A percentile compares a stretch with the other conserved stretches of the same genome.
phyloP scores from a whole-genome alignment of 2,329 filamentous ascomycete genomes.

The Clarireedia hainanense region DNA sequence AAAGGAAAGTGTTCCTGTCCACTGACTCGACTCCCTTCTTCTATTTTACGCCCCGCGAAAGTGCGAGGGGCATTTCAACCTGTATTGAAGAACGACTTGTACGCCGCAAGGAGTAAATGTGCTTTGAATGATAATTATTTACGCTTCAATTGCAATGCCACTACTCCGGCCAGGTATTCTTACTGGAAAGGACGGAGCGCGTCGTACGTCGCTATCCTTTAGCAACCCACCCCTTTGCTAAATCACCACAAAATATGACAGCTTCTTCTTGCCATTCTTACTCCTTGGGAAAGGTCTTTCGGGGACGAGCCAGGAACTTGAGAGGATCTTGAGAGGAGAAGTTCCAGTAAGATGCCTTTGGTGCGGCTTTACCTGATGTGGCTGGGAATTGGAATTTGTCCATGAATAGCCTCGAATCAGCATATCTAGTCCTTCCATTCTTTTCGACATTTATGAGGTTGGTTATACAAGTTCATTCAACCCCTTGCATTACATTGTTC shows the following conservation, averaged over 20 bases:
- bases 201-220: too few relatives aligned
- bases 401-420: slow-evolving; percentile 3
- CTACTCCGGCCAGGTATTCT: too few relatives aligned
- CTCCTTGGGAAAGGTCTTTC: too few relatives aligned
- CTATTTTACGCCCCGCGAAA: too few relatives aligned
- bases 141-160: too few relatives aligned
- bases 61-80: not conserved
- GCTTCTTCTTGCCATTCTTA: not conserved
- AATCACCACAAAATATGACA: not conserved
- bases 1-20: too few relatives aligned
- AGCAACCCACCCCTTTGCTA: not conserved
- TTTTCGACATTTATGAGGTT: slow-evolving; percentile 5
- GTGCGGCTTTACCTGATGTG: slow-evolving; percentile 1
- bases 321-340: too few relatives aligned
- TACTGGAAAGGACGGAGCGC: too few relatives aligned
- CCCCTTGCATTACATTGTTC: slow-evolving; percentile 21
- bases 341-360: not conserved
- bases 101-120: slow-evolving; percentile 2
- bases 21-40: too few relatives aligned
- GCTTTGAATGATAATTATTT: too few relatives aligned
- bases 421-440: slow-evolving; percentile 7
- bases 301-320: too few relatives aligned
- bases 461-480: slow-evolving; percentile 5
- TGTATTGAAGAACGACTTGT: not conserved
- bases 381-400: slow-evolving; percentile 14